Evolutionary conservation across 352 stramenopile species (phyloP).

Genomic region (Peronospora belbahrii): DNA sequence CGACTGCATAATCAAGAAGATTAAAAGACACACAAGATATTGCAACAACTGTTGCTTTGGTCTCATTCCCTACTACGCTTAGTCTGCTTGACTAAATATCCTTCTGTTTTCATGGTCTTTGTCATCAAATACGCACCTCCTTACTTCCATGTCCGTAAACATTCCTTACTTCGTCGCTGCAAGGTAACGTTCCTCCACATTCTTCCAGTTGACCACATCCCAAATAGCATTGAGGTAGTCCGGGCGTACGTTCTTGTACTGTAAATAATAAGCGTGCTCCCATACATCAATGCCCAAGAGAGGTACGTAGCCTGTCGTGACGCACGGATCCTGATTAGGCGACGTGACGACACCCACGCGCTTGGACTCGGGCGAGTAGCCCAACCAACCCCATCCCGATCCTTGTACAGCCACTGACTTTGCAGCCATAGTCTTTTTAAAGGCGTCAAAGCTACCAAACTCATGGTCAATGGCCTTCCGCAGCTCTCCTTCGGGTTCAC

Average conservation of each 20-base stretch:
- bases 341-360: conserved; percentile 86
- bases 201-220: conserved; percentile 97
- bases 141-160: neutral
- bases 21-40: no score
- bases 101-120: neutral
- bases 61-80: no score
- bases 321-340: conserved; percentile 94
- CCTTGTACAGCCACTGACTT: conserved; percentile 93
- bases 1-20: no score
- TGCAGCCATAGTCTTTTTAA: conserved; percentile 86
- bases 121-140: no score
- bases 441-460: conserved; percentile 90
- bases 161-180: conserved; percentile 53
- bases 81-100: no score
- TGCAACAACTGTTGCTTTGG: no score
- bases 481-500: conserved; percentile 77
- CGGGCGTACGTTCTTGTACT: conserved; percentile 94
- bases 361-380: conserved; percentile 82
- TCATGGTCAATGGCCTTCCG: conserved; percentile 85
- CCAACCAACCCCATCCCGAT: conserved; percentile 97
- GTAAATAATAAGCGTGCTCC: conserved; percentile 95
- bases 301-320: conserved; percentile 92
- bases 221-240: conserved; percentile 97
- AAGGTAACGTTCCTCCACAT: conserved; percentile 72
- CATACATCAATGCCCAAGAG: conserved; percentile 98